These are phyloP conservation scores for Myxozyma geophila DNA, from an alignment of 805 yeast species.

Conservation along the genomic window DNA sequence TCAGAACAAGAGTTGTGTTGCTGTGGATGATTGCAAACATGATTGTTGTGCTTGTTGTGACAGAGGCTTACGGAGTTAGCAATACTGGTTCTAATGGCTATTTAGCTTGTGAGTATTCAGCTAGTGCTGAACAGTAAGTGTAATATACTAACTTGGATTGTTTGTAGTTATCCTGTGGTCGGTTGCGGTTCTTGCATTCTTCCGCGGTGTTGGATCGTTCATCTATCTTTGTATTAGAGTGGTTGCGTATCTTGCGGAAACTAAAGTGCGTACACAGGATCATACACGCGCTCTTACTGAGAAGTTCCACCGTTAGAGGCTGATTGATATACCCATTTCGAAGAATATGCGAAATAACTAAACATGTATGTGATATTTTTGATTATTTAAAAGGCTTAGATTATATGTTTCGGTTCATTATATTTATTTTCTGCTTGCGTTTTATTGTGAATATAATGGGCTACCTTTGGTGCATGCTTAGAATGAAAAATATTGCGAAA, in stretches of 20 bases:
- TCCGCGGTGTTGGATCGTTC: conserved; percentile 82
- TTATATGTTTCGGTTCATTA: too few relatives aligned
- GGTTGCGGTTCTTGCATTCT: conserved; percentile 85
- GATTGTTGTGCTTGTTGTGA: conserved; percentile 76
- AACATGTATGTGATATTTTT: too few relatives aligned
- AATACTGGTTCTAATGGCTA: conserved; percentile 30
- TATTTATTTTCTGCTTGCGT: too few relatives aligned
- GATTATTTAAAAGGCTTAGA: too few relatives aligned
- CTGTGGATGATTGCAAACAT: conserved; percentile 89
- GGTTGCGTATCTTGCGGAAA: conserved; percentile 41
- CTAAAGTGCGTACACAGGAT: conserved; percentile 28
- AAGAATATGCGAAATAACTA: not conserved
- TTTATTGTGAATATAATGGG: too few relatives aligned
- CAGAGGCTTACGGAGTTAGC: conserved; percentile 32
- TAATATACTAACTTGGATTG: not conserved
- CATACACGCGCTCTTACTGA: conserved; percentile 26
- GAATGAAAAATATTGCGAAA: too few relatives aligned
- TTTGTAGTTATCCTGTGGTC: conserved; percentile 76
- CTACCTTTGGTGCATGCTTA: too few relatives aligned
- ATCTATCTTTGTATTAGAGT: conserved; percentile 60
- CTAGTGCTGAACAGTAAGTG: not conserved
- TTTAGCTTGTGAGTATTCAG: conserved; percentile 16
- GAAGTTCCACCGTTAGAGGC: conserved; percentile 11
- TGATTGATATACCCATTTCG: not conserved
- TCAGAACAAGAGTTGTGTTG: conserved; percentile 86